Evolutionary conservation across 2,329 filamentous ascomycete genomes (phyloP), one percentile per base, ranked within the genome.

Genomic region (Beauveria australis): DNA sequence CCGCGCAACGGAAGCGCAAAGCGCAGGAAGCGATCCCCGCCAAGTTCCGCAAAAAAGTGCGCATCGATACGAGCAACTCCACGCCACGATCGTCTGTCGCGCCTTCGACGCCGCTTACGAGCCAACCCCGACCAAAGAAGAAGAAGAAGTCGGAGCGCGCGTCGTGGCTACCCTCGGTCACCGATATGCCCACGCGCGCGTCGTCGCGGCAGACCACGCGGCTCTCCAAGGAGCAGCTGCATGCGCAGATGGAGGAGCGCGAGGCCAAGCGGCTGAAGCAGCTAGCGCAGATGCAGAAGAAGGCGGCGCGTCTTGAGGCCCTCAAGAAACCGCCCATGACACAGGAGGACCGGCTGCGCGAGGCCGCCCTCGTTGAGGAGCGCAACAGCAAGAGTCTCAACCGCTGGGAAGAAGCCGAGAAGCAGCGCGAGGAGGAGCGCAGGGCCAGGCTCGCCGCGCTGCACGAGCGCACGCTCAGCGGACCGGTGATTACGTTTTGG

Each of bases 401-500:
- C 70, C 83, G 91, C 60, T 97, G 93, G 92, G 92, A 97, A 73
- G 89, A 91, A 72, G 90, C 91, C 7, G 94, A 99, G 75, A 92
- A 91, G 74, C 86, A 89, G 71, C 86, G 93, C 62, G 89, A 92
- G 66, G 91, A 93, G 67, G 89, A 96, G 69, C 83, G 93, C 63
- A 83, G 86, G 64, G 89, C 87, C 46, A 93, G 89, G 74, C 79
- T 97, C 53, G 92, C 93, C 44, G 94, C 93, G 16, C 78, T 97
- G 66, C 89, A 96, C 68, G 91, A 92, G 71, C 85, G 92, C 53
- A 91, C 89, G 55, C 81, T 97, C 9, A 87, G 93, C 59, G 94
- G 94, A 0, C 91, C 94, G 0, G 91, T 97, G 12, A 87, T 97
- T 47, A 91, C 90, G 2, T 93, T 89, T 73, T 97, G 92, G 88